These are phyloP conservation scores for Trametes maxima DNA, from an alignment of 768 basidiomycete genomes.

Conservation along the genomic window DNA sequence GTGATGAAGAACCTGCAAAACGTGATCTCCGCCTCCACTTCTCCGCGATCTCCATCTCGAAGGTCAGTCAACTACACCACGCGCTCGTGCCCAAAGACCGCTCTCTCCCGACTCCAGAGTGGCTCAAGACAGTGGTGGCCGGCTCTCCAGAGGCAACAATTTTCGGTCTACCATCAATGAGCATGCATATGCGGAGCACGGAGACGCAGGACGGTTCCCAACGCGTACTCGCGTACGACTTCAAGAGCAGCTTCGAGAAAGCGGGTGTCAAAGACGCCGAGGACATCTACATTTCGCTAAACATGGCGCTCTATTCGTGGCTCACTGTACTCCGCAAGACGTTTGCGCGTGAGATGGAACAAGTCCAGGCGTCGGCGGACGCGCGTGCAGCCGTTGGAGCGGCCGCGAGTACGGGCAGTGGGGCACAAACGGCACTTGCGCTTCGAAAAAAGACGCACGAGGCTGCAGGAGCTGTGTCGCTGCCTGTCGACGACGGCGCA, in stretches of 20 bases:
- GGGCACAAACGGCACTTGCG: conserved; percentile 2
- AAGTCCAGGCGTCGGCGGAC: conserved; percentile 61
- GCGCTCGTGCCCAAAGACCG: conserved; percentile 43
- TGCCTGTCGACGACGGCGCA: not conserved
- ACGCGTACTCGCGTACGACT: conserved; percentile 62
- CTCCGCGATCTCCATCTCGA: conserved; percentile 75
- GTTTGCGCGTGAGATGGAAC: conserved; percentile 75
- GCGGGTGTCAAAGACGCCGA: conserved; percentile 53
- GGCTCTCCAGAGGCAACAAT: conserved; percentile 71
- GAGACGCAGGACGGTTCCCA: conserved; percentile 37
- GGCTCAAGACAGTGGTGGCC: conserved; percentile 63
- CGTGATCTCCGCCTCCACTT: conserved; percentile 75
- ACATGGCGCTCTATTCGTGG: conserved; percentile 82
- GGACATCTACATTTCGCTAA: conserved; percentile 85
- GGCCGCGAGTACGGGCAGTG: not conserved
- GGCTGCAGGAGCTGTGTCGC: not conserved
- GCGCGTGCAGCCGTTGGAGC: conserved; percentile 36
- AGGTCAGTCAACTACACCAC: conserved; percentile 64
- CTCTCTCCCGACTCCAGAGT: conserved; percentile 48
- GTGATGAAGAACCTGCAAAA: conserved; percentile 50
- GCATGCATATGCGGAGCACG: conserved; percentile 72
- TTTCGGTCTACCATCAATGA: conserved; percentile 81
- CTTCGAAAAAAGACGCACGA: conserved; percentile 18
- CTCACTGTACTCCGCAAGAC: conserved; percentile 77
- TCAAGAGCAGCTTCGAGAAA: conserved; percentile 66